These are phyloP conservation scores for Pythium inflatum DNA, from an alignment of 352 stramenopile genomes.

Conservation along the genomic window DNA sequence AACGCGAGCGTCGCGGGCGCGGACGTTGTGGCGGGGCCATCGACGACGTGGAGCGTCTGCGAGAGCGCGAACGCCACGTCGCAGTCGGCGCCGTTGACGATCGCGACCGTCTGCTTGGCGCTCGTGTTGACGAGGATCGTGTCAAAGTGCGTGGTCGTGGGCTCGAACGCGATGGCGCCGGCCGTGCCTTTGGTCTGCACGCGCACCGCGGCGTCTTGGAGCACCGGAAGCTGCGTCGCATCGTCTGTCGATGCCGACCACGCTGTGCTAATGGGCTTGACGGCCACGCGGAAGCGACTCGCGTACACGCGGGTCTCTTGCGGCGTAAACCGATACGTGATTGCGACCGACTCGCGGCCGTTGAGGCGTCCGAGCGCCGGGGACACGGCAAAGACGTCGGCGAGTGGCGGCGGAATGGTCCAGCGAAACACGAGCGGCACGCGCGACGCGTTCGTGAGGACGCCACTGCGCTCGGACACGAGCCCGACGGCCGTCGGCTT, in stretches of 20 bases:
- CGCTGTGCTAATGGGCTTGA: slow-evolving; percentile 76
- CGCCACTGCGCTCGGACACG: slow-evolving; percentile 50
- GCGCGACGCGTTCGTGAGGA: slow-evolving; percentile 79
- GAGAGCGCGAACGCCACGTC: slow-evolving; percentile 62
- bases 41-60: slow-evolving; percentile 45
- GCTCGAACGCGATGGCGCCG: slow-evolving; percentile 83
- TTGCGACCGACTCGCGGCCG: slow-evolving; percentile 66
- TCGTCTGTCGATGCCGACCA: slow-evolving; percentile 31
- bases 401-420: slow-evolving; percentile 62
- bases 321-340: slow-evolving; percentile 85
- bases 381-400: slow-evolving; percentile 64
- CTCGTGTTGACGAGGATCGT: slow-evolving; percentile 87
- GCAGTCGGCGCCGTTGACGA: slow-evolving; percentile 83
- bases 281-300: slow-evolving; percentile 61
- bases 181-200: slow-evolving; percentile 74
- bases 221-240: slow-evolving; percentile 39
- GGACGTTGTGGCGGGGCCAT: not conserved
- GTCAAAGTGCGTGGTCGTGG: slow-evolving; percentile 64
- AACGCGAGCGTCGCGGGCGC: slow-evolving; percentile 46
- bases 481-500: slow-evolving; percentile 87
- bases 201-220: slow-evolving; percentile 68
- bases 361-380: slow-evolving; percentile 80
- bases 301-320: slow-evolving; percentile 72
- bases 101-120: slow-evolving; percentile 57
- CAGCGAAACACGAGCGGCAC: slow-evolving; percentile 88